Conservation (phyloP, 805 yeast species). For the Isabelozyma pseudorhagii region DNA sequence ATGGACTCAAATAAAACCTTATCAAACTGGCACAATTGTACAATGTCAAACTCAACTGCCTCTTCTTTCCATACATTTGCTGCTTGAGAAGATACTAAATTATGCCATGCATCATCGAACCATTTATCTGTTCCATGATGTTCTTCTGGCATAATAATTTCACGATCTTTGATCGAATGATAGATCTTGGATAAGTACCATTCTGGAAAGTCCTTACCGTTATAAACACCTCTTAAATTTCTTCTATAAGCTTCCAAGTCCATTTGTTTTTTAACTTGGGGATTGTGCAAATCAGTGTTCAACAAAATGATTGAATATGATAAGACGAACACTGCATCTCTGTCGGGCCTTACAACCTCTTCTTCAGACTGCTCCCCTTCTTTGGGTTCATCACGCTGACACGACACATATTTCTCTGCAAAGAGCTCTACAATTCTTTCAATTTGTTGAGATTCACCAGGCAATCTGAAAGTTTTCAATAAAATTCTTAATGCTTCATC, state of each 20-base stretch:
- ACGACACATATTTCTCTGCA: conserved; percentile 72
- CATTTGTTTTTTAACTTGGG: conserved; percentile 91
- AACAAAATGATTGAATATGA: conserved; percentile 92
- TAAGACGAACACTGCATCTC: conserved; percentile 84
- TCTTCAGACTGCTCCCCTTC: conserved; percentile 19
- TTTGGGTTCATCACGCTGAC: conserved; percentile 38
- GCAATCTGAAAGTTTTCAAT: conserved; percentile 80
- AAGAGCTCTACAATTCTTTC: conserved; percentile 88
- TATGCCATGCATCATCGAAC: conserved; percentile 86
- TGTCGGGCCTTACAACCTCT: conserved; percentile 60
- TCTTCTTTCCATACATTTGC: conserved; percentile 21
- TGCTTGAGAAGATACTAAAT: conserved; percentile 52
- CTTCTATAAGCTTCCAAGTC: conserved; percentile 74
- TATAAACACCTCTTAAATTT: conserved; percentile 78
- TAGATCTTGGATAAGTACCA: conserved; percentile 85
- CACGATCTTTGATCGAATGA: conserved; percentile 74
- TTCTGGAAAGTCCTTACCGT: conserved; percentile 71
- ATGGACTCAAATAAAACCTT: conserved; percentile 62
- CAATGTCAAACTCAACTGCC: conserved; percentile 14
- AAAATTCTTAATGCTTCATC: conserved; percentile 89
- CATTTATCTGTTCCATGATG: conserved; percentile 90
- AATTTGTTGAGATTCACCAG: conserved; percentile 97
- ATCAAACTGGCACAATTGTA: conserved; percentile 57
- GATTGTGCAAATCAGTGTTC: conserved; percentile 91
- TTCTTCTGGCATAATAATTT: conserved; percentile 97